Base-by-base conservation (phyloP, 257 asterid genomes). In the Scutellaria barbata region DNA sequence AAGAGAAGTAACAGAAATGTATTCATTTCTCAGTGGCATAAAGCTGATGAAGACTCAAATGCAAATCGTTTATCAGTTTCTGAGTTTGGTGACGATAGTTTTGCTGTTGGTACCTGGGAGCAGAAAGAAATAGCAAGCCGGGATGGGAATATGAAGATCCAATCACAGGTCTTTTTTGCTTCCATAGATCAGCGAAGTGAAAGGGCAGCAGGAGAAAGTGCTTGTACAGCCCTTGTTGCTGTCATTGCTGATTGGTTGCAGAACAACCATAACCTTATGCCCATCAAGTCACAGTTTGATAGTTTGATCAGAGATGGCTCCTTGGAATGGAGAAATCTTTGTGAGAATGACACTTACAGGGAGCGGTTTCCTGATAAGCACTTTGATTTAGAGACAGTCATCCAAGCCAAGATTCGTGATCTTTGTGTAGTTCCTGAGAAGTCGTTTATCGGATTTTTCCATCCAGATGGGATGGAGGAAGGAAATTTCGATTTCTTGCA, bases 141-240 rank as follows among this genome's bases (percentile, higher is more conserved):
- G 1, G 99, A 94, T 63, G 96, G 96, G 64, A 83, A 79, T 35
- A 76, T 89, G 92, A 91, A 83, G 81, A 88, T 94, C 62, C 84
- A 84, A 53, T 84, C 96, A 1, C 82, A 86, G 39, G 93, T 88
- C 62, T 94, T 94, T 81, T 88, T 91, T 68, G 99, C 99, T 59
- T 89, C 99, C 68, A 94, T 94, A 42, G 99, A 94, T 58, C 99
- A 94, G 64, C 82, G 98, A 70, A 94, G 96, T n/a, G 99, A 94
- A 76, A 87, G 74, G 60, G 99, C 98, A 9, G 95, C 98, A 1
- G 98, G 99, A 33, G 99, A 86, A 77, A 88, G 99, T 56, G 99
- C 99, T 37, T 94, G 99, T 69, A 94, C 99, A 2, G 95, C 92
- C 47, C 96, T 94, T 8, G 99, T 91, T 41, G 96, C 99, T 41